Percentiles rank a stretch among this genome's conserved stretches.
Evolutionary conservation across 345 rosid species (phyloP).

Genomic region (Xanthoceras sorbifolium): DNA sequence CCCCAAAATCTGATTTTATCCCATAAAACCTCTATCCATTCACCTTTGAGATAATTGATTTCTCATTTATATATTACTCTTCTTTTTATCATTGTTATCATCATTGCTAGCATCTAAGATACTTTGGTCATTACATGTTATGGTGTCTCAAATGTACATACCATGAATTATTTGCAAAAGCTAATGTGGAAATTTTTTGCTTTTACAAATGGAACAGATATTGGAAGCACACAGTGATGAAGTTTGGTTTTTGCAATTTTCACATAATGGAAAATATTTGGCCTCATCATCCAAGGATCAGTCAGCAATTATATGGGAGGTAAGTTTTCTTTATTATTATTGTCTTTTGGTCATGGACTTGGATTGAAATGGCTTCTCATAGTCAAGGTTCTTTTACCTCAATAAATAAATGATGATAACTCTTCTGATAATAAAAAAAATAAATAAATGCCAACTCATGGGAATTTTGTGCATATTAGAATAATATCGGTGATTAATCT

Average conservation of each 20-base stretch:
- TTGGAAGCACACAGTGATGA: conserved; percentile 66
- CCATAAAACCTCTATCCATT: too few relatives aligned
- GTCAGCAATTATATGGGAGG: conserved; percentile 72
- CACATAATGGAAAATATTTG: conserved; percentile 65
- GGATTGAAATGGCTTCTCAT: background rate
- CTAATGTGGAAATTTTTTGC: background rate
- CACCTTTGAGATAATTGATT: too few relatives aligned
- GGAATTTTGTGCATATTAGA: background rate
- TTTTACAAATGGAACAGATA: conserved; percentile 51
- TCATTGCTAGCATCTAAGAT: background rate
- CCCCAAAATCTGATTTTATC: too few relatives aligned
- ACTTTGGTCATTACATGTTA: background rate
- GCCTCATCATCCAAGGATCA: conserved; percentile 73
- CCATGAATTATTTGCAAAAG: background rate
- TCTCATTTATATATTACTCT: background rate
- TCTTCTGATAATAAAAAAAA: background rate
- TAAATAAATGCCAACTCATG: background rate
- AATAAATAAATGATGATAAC: background rate
- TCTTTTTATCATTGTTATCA: background rate
- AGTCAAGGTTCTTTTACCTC: background rate
- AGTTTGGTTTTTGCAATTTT: conserved; percentile 80
- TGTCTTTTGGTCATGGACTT: background rate
- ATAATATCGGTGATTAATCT: conserved; percentile 1
- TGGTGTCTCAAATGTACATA: background rate
- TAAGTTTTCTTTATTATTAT: conserved; percentile 21